Base-by-base conservation (phyloP, 2,329 filamentous ascomycete genomes). In the Lasiodiplodia hormozganensis region DNA sequence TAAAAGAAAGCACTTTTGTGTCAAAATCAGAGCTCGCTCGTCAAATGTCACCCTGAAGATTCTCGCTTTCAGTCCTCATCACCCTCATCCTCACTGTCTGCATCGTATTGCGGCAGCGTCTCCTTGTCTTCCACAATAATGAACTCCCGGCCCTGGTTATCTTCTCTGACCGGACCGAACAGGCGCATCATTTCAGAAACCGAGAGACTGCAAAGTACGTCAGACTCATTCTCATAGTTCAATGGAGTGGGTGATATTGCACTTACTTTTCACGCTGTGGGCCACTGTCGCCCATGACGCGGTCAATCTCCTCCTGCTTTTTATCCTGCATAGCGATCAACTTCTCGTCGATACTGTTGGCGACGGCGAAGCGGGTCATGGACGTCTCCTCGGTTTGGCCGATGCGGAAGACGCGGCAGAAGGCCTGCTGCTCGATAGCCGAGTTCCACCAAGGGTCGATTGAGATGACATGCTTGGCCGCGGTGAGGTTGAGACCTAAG, bases 301-400 rank as follows among this genome's bases (percentile, higher is more conserved):
- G 68, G 40, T 81, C 78, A 68, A 85, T 84, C 71, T 83, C 79
- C 18, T 69, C 47, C 66, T 82, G 72, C 72, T 93, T 93, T 0
- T 73, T 65, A 0, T 81, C 69, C 69, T 93, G 90, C 70, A 92
- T 82, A 0, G 76, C 57, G 0, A 84, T 74, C 3, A 93, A 80
- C 0, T 83, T 79, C 11, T 85, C 80, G 69, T 94, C 90, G 5
- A 92, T 85, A 0, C 84, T 86, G 4, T 85, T 80, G 1, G 81
- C 76, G 0, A 89, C 82, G 0, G 88, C 77, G 40, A 93, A 82
- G 0, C 88, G 83, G 0, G 87, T 83, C 68, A 91, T 84, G 12
- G 87, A 80, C 0, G 89, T 89, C 40, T 87, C 80, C 52, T 89
- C 86, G 0, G 74, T 70, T 70, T 95, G 92, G 0, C 90, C 90